Evolutionary conservation across 2,329 filamentous ascomycete genomes (phyloP).

Genomic region (Aspergillus texensis): DNA sequence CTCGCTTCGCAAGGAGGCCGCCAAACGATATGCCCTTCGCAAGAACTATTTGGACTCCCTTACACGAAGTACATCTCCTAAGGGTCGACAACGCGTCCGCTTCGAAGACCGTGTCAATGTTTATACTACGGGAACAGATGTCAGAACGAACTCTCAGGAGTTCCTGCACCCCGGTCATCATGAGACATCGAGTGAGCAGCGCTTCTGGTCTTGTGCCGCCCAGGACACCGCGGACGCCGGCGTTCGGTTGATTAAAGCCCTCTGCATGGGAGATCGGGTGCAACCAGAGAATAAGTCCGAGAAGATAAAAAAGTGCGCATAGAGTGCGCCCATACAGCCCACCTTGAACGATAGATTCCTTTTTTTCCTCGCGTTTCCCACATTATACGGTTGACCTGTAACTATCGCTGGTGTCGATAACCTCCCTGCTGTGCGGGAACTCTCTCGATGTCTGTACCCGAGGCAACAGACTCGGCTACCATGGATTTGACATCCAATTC

Average conservation of each 20-base stretch:
- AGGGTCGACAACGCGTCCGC: slow-evolving; percentile 31
- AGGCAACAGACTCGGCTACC: neutral
- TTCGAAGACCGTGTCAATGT: slow-evolving; percentile 39
- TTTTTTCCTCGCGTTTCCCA: neutral
- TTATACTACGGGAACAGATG: slow-evolving; percentile 28
- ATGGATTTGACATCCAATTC: neutral
- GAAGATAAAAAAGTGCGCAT: slow-evolving; percentile 35
- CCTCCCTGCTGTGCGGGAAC: neutral
- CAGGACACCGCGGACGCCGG: slow-evolving; percentile 56
- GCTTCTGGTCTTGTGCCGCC: slow-evolving; percentile 58
- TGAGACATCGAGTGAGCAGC: slow-evolving; percentile 46
- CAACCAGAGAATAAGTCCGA: slow-evolving; percentile 1
- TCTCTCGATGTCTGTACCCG: neutral
- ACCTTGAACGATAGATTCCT: neutral
- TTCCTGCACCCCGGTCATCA: slow-evolving; percentile 28
- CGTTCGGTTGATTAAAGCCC: slow-evolving; percentile 52
- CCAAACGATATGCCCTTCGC: slow-evolving; percentile 75
- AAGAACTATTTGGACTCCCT: slow-evolving; percentile 65
- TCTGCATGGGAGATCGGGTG: slow-evolving; percentile 25
- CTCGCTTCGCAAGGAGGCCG: slow-evolving; percentile 78
- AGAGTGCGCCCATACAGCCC: slow-evolving; percentile 16
- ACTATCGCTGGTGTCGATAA: neutral
- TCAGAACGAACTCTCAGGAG: slow-evolving; percentile 29
- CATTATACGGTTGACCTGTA: neutral
- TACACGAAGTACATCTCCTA: slow-evolving; percentile 11